Evolutionary conservation across 169 alveolate genomes (phyloP), one percentile per base, ranked within the genome.

Genomic region (Perkinsus marinus): DNA sequence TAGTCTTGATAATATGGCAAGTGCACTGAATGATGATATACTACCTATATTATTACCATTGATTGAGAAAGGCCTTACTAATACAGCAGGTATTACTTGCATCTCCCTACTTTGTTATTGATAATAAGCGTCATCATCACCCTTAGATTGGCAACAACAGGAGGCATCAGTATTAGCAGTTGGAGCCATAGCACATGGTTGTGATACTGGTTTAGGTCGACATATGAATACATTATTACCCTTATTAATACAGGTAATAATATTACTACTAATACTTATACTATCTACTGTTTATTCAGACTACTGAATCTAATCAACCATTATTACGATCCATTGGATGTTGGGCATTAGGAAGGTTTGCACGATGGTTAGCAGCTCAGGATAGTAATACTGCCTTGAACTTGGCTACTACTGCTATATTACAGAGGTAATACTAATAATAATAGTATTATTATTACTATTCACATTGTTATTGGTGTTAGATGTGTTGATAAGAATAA

Each of bases 141-240:
- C n/a, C 19, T 41, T 46, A 13, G 90, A 93, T 68, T 93, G 94
- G 94, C 92, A 91, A 43, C 68, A 68, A 90, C 94, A 91, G 22
- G 94, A 93, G 39, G 92, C 93, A 46, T 92, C 94, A 30, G 68
- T 93, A 9, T 39, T 93, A 39, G 94, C 90, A 38, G 91, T 93
- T 36, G 94, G 94, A 17, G 94, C 94, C 30, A 93, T 93, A 57
- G 94, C 94, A 17, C 89, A 93, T 39, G 94, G 94, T 26, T 93
- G 94, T 69, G 90, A 91, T 17, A 90, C 43, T 89, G 94, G 94
- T 0, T 90, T 93, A 22, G 46, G 92, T 39, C 93, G 34, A 57
- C 37, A 57, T 57, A 57, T 57, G 79, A 16, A 57, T 57, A 57
- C 79, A 57, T 57, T 57, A 16, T 57, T 57, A 57, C 79, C 79